Conservation (phyloP, 495 filamentous ascomycete species). For the Penicillium silybi region DNA sequence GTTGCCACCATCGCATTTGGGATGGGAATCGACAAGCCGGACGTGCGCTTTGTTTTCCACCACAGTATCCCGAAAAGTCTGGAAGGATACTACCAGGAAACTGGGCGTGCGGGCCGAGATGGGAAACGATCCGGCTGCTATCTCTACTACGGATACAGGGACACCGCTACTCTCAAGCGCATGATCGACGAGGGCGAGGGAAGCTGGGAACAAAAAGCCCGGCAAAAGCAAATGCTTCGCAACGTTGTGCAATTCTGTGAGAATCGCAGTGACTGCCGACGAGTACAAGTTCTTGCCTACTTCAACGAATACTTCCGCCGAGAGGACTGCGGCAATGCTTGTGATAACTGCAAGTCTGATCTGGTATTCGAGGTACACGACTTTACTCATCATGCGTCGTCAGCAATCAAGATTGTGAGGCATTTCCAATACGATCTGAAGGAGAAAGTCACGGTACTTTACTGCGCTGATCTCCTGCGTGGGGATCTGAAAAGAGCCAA, state of each 20-base stretch:
- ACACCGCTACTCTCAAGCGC: constrained; percentile 56
- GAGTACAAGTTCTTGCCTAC: constrained; percentile 84
- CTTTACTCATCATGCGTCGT: constrained; percentile 67
- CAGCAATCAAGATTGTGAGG: constrained; percentile 62
- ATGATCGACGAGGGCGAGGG: constrained; percentile 82
- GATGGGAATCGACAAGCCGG: constrained; percentile 97
- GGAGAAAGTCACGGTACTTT: constrained; percentile 48
- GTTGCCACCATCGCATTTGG: constrained; percentile 99
- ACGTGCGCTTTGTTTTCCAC: constrained; percentile 95
- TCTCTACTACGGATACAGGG: constrained; percentile 77
- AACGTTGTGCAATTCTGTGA: constrained; percentile 84
- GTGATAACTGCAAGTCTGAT: constrained; percentile 82
- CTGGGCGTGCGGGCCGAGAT: constrained; percentile 89
- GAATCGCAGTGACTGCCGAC: constrained; percentile 77
- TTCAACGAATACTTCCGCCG: constrained; percentile 80
- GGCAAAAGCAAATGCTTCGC: constrained; percentile 79
- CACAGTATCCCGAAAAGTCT: constrained; percentile 87
- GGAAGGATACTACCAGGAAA: constrained; percentile 99
- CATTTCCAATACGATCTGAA: constrained; percentile 44
- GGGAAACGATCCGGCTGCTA: constrained; percentile 84
- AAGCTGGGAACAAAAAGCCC: constrained; percentile 68
- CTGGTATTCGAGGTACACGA: constrained; percentile 65
- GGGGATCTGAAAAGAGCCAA: constrained; percentile 52
- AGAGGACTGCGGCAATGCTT: constrained; percentile 65
- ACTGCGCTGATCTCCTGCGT: constrained; percentile 58